Evolutionary conservation across 768 basidiomycete species (phyloP), one percentile per base, ranked within the genome.

Genomic region (Epithele typhae): DNA sequence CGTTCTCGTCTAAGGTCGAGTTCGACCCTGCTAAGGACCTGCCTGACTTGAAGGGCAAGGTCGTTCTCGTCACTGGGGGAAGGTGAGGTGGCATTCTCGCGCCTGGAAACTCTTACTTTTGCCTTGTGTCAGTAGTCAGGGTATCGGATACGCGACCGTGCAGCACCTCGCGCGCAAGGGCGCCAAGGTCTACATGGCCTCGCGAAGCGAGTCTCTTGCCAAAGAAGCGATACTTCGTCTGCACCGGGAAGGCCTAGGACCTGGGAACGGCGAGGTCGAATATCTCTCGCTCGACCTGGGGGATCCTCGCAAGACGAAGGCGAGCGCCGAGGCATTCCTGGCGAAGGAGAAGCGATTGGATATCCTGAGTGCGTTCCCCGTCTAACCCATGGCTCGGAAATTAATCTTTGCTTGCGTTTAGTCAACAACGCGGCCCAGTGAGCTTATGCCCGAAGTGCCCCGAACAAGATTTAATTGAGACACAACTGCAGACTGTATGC

Each of bases 391-490:
- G n/a, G n/a, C n/a, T n/a, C n/a, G 27, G 27, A 30, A 30, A 14
- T 14, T 30, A 7, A 30, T 30, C 62, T 23, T 40, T 18, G 32
- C 38, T 33, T 46, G 37, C 21, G 25, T 30, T 30, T 30, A 61
- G 80, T 81, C 21, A 79, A 80, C 51, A 83, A 83, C 48, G 80
- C 77, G 22, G 76, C 62, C 15, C 46, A 69, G 81, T 80, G 48
- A 55, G 72, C 33, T n/a, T n/a, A n/a, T n/a, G n/a, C n/a, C n/a
- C n/a, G n/a, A n/a, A n/a, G n/a, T n/a, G n/a, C n/a, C n/a, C n/a
- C n/a, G n/a, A n/a, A n/a, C n/a, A n/a, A n/a, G n/a, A n/a, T n/a
- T n/a, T n/a, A n/a, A n/a, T n/a, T n/a, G n/a, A n/a, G n/a, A n/a
- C n/a, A n/a, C n/a, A n/a, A n/a, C n/a, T n/a, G n/a, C n/a, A n/a